Conservation (phyloP, 768 basidiomycete species). For the Suillus decipiens region DNA sequence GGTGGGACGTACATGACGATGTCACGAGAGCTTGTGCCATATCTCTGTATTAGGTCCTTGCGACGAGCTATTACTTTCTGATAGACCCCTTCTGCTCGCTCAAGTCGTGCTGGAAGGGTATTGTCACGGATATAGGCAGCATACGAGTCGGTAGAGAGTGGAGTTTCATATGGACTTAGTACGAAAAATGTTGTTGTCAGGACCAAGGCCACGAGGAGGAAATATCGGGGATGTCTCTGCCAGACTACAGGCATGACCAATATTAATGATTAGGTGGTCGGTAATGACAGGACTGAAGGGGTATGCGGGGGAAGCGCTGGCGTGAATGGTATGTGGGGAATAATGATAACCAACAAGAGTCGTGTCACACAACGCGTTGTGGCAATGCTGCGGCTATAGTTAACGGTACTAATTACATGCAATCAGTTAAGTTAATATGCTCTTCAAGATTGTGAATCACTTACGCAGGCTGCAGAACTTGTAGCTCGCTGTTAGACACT, state of each 20-base stretch:
- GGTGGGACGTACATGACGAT: slow-evolving; percentile 43
- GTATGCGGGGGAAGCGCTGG: slow-evolving; percentile 11
- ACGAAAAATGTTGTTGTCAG: slow-evolving; percentile 49
- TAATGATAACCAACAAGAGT: slow-evolving; percentile 15
- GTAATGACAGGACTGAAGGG: slow-evolving; percentile 16
- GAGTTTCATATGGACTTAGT: slow-evolving; percentile 39
- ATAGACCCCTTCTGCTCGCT: slow-evolving; percentile 48
- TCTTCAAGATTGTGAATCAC: neutral
- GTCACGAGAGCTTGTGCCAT: slow-evolving; percentile 52
- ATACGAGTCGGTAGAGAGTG: slow-evolving; percentile 25
- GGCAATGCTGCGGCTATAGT: neutral
- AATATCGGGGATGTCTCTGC: slow-evolving; percentile 56
- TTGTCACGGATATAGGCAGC: slow-evolving; percentile 32
- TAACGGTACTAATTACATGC: neutral
- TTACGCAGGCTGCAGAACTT: neutral
- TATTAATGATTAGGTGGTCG: neutral
- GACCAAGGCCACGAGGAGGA: slow-evolving; percentile 42
- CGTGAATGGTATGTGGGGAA: slow-evolving; percentile 16
- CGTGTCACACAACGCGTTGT: slow-evolving; percentile 4
- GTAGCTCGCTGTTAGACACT: neutral
- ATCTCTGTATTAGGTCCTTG: slow-evolving; percentile 51
- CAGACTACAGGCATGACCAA: slow-evolving; percentile 32
- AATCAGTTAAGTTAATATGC: neutral
- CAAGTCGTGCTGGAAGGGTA: slow-evolving; percentile 41
- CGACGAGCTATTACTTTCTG: slow-evolving; percentile 42